These are phyloP conservation scores for Coemansia sp. DNA, from an alignment of 192 early-diverging fungal species.

Conservation along the genomic window DNA sequence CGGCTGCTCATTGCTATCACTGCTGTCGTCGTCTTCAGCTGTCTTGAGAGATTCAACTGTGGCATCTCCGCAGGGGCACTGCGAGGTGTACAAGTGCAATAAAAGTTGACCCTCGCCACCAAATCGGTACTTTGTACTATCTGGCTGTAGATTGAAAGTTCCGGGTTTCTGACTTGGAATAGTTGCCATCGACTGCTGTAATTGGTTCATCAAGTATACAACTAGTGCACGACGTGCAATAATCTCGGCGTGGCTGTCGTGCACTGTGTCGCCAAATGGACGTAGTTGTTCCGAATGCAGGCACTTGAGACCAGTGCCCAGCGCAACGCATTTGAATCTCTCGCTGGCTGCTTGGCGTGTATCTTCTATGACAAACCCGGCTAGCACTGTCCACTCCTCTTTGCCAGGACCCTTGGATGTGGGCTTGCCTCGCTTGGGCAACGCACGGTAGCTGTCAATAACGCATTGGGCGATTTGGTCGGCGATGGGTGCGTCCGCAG, in stretches of 20 bases:
- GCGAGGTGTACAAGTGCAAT: constrained; percentile 44
- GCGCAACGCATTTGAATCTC: constrained; percentile 29
- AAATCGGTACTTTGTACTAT: constrained; percentile 6
- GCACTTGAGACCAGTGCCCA: constrained; percentile 86
- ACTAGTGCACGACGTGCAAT: constrained; percentile 78
- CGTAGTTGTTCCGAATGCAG: constrained; percentile 61
- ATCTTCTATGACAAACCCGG: constrained; percentile 64
- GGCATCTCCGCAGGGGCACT: constrained; percentile 48
- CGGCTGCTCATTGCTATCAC: neutral
- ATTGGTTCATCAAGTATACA: constrained; percentile 53
- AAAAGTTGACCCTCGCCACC: neutral
- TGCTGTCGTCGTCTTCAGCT: neutral
- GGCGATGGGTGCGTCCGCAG: neutral
- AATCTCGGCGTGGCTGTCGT: constrained; percentile 89
- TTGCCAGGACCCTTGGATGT: constrained; percentile 34
- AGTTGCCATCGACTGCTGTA: neutral
- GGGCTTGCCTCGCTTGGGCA: constrained; percentile 82
- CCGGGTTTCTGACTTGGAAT: neutral
- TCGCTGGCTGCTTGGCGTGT: neutral
- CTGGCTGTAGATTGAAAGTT: neutral
- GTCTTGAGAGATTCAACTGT: constrained; percentile 15
- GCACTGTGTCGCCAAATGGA: constrained; percentile 63
- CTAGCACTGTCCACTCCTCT: constrained; percentile 85
- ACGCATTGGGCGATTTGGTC: constrained; percentile 57
- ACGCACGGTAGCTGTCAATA: constrained; percentile 55